These are phyloP conservation scores for Leccinum variabile DNA, from an alignment of 1,284 basidiomycete species.

Conservation along the genomic window DNA sequence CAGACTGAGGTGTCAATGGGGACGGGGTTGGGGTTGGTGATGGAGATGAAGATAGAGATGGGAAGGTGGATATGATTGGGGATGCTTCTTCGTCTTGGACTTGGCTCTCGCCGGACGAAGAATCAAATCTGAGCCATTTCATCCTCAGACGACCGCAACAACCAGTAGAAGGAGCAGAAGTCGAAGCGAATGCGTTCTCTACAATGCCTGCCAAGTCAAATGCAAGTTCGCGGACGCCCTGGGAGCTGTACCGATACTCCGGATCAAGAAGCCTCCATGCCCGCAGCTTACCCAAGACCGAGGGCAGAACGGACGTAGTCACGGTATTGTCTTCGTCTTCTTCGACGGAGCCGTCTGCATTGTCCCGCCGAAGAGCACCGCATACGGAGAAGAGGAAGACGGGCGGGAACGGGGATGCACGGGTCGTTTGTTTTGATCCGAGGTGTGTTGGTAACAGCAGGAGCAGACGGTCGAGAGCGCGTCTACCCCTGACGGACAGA, in stretches of 20 bases:
- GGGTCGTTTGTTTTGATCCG: slow-evolving; percentile 1
- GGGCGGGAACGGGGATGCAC: slow-evolving; percentile 10
- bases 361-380: slow-evolving; percentile 10
- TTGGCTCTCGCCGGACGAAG: slow-evolving; percentile 6
- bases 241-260: slow-evolving; percentile 14
- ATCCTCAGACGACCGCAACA: slow-evolving; percentile 13
- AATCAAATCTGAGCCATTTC: slow-evolving; percentile 22
- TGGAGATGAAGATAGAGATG: neutral
- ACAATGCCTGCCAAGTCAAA: slow-evolving; percentile 21
- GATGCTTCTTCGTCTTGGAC: neutral
- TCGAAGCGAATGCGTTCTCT: slow-evolving; percentile 6
- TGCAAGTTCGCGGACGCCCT: slow-evolving; percentile 20
- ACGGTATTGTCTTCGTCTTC: neutral
- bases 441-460: slow-evolving; percentile 19
- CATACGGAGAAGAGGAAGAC: slow-evolving; percentile 30
- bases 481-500: slow-evolving; percentile 13
- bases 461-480: slow-evolving; percentile 19
- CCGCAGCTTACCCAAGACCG: slow-evolving; percentile 25
- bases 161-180: neutral
- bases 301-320: slow-evolving; percentile 21
- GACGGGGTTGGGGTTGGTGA: slow-evolving; percentile 2
- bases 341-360: neutral
- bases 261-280: slow-evolving; percentile 28
- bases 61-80: neutral
- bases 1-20: slow-evolving; percentile 7